Percentiles rank a stretch among this genome's conserved stretches.
phyloP scores from a whole-genome alignment of 345 rosid species.

The Corchorus capsularis region DNA sequence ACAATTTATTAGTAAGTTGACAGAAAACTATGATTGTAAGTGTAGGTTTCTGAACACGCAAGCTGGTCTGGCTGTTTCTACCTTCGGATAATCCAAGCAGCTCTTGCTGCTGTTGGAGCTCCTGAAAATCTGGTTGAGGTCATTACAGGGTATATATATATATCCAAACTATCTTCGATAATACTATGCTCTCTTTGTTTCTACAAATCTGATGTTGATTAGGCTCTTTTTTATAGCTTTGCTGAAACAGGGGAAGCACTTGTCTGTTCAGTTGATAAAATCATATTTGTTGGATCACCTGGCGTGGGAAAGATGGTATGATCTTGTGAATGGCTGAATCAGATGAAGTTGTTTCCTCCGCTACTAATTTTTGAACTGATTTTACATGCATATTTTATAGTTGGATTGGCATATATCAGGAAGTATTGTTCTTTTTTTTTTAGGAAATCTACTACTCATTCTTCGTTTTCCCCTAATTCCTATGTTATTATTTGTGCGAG shows the following conservation, averaged over 20 bases:
- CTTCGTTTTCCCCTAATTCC: background rate
- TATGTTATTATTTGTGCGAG: background rate
- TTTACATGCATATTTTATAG: constrained; percentile 4
- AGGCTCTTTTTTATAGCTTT: constrained; percentile 50
- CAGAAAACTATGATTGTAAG: constrained; percentile 26
- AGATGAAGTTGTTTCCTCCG: background rate
- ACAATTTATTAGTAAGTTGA: constrained; percentile 19
- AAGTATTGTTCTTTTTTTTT: background rate
- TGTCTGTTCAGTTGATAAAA: constrained; percentile 87
- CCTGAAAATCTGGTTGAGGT: constrained; percentile 95
- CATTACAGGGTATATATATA: constrained; percentile 78
- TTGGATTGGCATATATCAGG: constrained; percentile 1
- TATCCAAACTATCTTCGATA: constrained; percentile 13
- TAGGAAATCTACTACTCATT: background rate
- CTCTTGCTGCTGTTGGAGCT: constrained; percentile 96
- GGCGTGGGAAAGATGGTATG: constrained; percentile 96
- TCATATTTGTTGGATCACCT: constrained; percentile 97
- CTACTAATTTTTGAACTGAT: background rate
- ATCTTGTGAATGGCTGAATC: constrained; percentile 9
- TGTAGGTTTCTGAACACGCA: constrained; percentile 90
- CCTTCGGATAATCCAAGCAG: constrained; percentile 89
- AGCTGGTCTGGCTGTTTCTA: constrained; percentile 97
- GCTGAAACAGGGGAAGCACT: constrained; percentile 97
- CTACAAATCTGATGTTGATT: constrained; percentile 12
- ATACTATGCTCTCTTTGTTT: constrained; percentile 2